Conservation (phyloP, 2,329 filamentous ascomycete genomes). For the Aspergillus sp. region DNA sequence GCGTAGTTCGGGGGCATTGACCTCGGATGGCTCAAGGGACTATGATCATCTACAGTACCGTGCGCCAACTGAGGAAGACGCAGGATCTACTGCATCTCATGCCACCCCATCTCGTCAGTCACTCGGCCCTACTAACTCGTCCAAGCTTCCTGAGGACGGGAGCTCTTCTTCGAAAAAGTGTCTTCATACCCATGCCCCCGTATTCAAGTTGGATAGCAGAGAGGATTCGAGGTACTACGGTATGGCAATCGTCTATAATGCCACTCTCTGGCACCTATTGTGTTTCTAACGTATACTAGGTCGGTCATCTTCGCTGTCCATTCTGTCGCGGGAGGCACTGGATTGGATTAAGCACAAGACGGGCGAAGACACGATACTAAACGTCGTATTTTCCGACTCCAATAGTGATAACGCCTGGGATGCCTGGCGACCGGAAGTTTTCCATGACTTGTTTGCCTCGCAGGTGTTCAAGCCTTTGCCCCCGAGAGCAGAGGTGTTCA, state of each 20-base stretch:
- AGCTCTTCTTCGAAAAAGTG: constrained; percentile 46
- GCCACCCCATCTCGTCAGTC: not conserved
- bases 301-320: constrained; percentile 90
- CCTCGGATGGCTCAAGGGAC: constrained; percentile 1
- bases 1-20: constrained; percentile 2
- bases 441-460: constrained; percentile 82
- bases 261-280: not conserved
- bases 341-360: constrained; percentile 97
- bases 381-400: constrained; percentile 79
- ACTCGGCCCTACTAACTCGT: constrained; percentile 17
- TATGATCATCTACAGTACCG: not conserved
- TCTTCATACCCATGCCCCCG: constrained; percentile 66
- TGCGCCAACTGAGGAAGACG: constrained; percentile 1
- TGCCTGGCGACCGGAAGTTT: constrained; percentile 95
- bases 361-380: constrained; percentile 85
- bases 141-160: constrained; percentile 15
- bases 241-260: constrained; percentile 13
- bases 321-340: constrained; percentile 93
- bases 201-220: constrained; percentile 81
- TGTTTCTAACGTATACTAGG: constrained; percentile 52
- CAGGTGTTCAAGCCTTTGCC: constrained; percentile 79
- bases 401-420: constrained; percentile 87
- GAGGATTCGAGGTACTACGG: constrained; percentile 86
- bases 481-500: constrained; percentile 79
- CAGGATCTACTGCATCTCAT: not conserved